Conservation (phyloP, 2,329 filamentous ascomycete species). For the Ambrosiella beaveri region DNA sequence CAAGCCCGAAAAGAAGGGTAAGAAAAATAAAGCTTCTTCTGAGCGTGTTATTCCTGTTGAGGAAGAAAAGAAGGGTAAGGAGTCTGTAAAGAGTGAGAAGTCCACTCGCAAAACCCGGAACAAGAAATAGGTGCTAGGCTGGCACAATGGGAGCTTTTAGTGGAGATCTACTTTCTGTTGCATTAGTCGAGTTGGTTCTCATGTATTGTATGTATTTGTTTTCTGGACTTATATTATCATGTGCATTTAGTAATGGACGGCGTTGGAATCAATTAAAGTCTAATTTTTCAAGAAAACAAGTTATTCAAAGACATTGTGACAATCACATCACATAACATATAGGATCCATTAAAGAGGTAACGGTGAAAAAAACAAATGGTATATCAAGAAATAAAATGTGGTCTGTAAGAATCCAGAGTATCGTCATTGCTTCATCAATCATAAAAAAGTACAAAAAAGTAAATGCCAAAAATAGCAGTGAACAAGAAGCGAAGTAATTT, state of each 20-base stretch:
- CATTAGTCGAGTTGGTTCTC: neutral
- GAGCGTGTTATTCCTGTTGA: neutral
- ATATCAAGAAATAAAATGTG: constrained; percentile 5
- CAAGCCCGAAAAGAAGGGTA: constrained; percentile 10
- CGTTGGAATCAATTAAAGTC: constrained; percentile 10
- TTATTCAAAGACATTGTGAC: neutral
- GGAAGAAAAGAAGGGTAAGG: neutral
- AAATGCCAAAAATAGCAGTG: neutral
- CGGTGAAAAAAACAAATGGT: neutral
- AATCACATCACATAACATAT: neutral
- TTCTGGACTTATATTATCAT: constrained; percentile 4
- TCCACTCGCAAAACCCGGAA: constrained; percentile 8
- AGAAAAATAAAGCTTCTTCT: constrained; percentile 6
- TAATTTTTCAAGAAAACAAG: constrained; percentile 6
- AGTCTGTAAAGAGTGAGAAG: constrained; percentile 9
- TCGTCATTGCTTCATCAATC: constrained; percentile 13
- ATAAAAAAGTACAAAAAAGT: constrained; percentile 6
- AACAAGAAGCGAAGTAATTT: constrained; percentile 1
- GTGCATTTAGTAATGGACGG: constrained; percentile 9
- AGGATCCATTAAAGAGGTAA: neutral
- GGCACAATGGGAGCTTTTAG: neutral
- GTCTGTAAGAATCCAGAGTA: constrained; percentile 3
- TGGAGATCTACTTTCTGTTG: neutral
- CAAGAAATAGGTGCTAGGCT: constrained; percentile 8
- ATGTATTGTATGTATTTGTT: neutral